Evolutionary conservation across 1,139 yeast genomes (phyloP), one percentile per base, ranked within the genome.

Genomic region (Hyphopichia pseudoburtonii): DNA sequence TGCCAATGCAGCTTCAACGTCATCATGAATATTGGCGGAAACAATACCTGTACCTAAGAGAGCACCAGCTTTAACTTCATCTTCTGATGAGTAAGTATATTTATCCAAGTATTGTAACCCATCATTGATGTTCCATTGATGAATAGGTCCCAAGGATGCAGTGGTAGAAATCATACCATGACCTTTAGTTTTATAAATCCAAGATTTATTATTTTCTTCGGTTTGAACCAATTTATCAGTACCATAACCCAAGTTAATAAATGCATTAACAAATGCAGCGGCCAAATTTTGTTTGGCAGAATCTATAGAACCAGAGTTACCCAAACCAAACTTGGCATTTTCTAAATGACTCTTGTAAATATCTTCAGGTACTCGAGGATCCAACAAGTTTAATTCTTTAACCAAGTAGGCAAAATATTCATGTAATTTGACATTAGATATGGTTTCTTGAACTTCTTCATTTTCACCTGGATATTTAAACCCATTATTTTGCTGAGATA

Each of bases 261-360:
- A 88, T 3, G 92, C 86, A 57, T 89, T 94, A 36, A 90, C 97
- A 64, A 94, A 92, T 15, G 94, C 80, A 5, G 95, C 82, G n/a
- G 97, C 98, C 53, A 92, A 73, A 59, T 90, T 92, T 62, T 92
- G 97, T 58, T 89, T 90, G 15, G 97, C 96, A 30, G 96, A 86
- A 61, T 89, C 97, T 47, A 89, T 71, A n/a, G 85, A 77, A 3
- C 85, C 76, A 23, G 80, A 72, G 24, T 84, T 73, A 12, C 78
- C 75, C 40, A 68, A 56, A 7, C 84, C 80, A 41, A 75, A 73
- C 42, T 76, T 70, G 15, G 86, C 68, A 46, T 74, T 79, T 55
- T 90, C 97, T 51, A 90, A 72, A 58, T 92, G 96, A 23, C 90
- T 81, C 61, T 90, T 90, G 66, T 89, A 90, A 43, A 92, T 79